These are phyloP conservation scores for Lentinula boryana DNA, from an alignment of 768 basidiomycete species.

Conservation along the genomic window DNA sequence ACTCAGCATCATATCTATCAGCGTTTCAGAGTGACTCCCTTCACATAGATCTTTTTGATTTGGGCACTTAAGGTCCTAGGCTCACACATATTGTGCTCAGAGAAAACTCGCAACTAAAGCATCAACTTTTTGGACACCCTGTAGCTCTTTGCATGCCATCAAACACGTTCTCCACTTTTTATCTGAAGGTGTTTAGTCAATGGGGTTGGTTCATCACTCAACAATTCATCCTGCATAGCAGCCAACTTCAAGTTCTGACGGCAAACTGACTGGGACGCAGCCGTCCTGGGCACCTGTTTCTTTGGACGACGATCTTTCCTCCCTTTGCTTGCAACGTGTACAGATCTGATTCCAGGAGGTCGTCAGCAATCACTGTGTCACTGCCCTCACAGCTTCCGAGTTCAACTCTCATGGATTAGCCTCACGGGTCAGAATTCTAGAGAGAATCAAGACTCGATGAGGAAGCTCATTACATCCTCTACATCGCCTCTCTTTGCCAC, in stretches of 20 bases:
- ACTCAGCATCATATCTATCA: no score
- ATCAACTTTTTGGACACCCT: not conserved
- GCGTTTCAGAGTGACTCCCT: not conserved
- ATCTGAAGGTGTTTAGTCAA: not conserved
- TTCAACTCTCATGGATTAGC: no score
- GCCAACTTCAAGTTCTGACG: not conserved
- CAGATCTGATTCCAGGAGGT: not conserved
- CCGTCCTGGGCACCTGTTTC: not conserved
- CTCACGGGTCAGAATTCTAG: no score
- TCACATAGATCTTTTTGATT: not conserved
- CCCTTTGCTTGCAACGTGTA: no score
- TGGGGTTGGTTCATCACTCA: not conserved
- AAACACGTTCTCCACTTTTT: not conserved
- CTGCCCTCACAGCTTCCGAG: no score
- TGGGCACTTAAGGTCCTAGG: not conserved
- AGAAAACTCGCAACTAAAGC: not conserved
- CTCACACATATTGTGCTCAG: not conserved
- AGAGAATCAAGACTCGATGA: no score
- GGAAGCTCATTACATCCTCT: no score
- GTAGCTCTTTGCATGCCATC: not conserved
- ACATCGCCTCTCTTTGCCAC: no score
- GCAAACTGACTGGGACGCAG: not conserved
- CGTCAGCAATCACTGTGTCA: no score
- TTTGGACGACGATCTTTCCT: not conserved
- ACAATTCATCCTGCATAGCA: not conserved